Conservation (phyloP, 169 alveolate species). For the Plasmodium ovale region DNA sequence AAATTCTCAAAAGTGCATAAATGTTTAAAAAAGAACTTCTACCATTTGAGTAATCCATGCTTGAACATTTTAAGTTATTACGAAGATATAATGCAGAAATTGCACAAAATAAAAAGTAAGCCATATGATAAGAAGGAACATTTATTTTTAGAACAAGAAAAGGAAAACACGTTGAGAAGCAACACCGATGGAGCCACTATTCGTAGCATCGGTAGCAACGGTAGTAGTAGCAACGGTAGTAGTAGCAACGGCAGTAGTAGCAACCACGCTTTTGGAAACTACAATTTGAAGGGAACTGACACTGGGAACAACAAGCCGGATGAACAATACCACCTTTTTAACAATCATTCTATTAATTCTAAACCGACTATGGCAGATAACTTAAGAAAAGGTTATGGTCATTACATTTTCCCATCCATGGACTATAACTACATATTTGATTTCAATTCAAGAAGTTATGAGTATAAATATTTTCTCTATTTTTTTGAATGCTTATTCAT, state of each 20-base stretch:
- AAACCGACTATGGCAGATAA: conserved; percentile 31
- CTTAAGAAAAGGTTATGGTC: conserved; percentile 56
- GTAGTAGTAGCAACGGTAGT: background rate
- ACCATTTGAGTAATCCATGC: conserved; percentile 38
- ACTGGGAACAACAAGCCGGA: background rate
- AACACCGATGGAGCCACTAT: background rate
- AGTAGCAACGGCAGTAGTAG: background rate
- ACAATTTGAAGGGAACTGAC: conserved; percentile 6
- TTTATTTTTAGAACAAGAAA: conserved; percentile 42
- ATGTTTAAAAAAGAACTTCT: conserved; percentile 41
- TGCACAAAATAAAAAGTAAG: conserved; percentile 59
- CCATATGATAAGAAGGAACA: conserved; percentile 42
- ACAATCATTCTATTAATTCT: background rate
- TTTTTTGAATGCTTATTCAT: conserved; percentile 29
- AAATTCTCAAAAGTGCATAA: conserved; percentile 64
- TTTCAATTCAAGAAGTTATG: conserved; percentile 4
- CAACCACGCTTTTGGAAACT: background rate
- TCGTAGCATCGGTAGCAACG: background rate
- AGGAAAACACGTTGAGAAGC: background rate
- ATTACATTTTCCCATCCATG: conserved; percentile 33
- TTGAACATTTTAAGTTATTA: conserved; percentile 57
- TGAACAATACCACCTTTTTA: conserved; percentile 9
- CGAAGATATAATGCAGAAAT: conserved; percentile 61
- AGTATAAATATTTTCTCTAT: conserved; percentile 24
- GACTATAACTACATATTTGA: conserved; percentile 14